Evolutionary conservation across 2,329 filamentous ascomycete species (phyloP), one percentile per base, ranked within the genome.

Genomic region (Fusarium virguliforme): DNA sequence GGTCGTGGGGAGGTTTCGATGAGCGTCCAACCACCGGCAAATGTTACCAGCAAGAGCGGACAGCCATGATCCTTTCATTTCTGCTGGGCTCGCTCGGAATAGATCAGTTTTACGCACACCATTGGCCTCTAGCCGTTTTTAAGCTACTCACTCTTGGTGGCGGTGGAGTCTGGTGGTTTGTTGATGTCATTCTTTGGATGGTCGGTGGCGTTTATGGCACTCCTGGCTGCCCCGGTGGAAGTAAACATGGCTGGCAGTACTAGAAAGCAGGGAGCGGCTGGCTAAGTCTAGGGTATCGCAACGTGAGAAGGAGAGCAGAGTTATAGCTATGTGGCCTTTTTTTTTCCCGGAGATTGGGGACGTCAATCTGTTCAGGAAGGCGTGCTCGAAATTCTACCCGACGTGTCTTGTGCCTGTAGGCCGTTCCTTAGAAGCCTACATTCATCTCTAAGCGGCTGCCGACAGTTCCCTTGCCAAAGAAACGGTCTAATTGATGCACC

Each of bases 101-200:
- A 3, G 72, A 74, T 32, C 66, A 75, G 24, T 74, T 63, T 28
- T 74, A 74, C 40, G 73, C 68, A 4, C 62, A 62, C 22, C 71
- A 70, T 26, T 71, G 67, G 70, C 48, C 59, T 0, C 32, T 72
- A 1, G 70, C 70, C 3, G 28, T 65, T 10, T 70, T 73, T 18
- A 75, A 75, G 12, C 46, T 73, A 7, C n/a, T 75, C 13, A 75
- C 67, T 4, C 6, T 74, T 7, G 67, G 67, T n/a, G n/a, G n/a
- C n/a, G n/a, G n/a, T n/a, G n/a, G n/a, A n/a, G n/a, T n/a, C n/a
- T n/a, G n/a, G n/a, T n/a, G n/a, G n/a, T n/a, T n/a, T n/a, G n/a
- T n/a, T n/a, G n/a, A n/a, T n/a, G n/a, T n/a, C n/a, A n/a, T n/a
- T n/a, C n/a, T n/a, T n/a, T n/a, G n/a, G n/a, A n/a, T n/a, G n/a